Evolutionary conservation across 2,329 filamentous ascomycete species (phyloP), one percentile per base, ranked within the genome.

Genomic region (Magnaporthales sp.): DNA sequence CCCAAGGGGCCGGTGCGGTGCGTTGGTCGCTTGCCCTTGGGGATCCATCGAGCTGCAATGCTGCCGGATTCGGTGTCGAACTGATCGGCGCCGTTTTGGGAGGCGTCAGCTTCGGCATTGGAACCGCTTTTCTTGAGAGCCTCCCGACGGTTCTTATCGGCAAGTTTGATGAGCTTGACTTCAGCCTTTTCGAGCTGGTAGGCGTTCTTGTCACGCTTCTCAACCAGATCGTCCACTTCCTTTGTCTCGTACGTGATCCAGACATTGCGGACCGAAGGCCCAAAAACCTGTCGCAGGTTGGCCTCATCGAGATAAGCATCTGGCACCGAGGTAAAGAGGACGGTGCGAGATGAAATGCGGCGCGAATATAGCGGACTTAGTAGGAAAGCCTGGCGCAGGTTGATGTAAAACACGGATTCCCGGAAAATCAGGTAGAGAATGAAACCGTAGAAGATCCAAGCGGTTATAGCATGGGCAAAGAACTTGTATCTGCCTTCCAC

Each of bases 401-500:
- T 97, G 80, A 98, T 92, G 78, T 93, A 96, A 84, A 90, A 98
- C 73, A 99, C 89, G 74, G 89, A 89, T 78, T 99, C 95, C 70
- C 95, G 88, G 51, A 92, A 93, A 67, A 99, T 87, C 72, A 92
- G 91, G 78, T 91, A 95, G 76, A 98, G 89, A 70, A 98, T 84
- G 75, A 98, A 98, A 62, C 86, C 86, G 76, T 91, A 93, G 78
- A 92, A 98, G 64, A 93, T 77, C 87, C 92, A 97, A 1, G 89
- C 88, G 66, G 93, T 81, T 65, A 91, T 84, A n/a, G 86, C 86
- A 75, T 97, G 92, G 0, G 93, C 94, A 76, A 90, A 97, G 76
- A 91, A 89, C 70, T 87, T 87, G 74, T 86, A 87, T 69, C 83
- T 83, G 69, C 81, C 80, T 62, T 83, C 77, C 13, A 78, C 75